These are phyloP conservation scores for Lolium multiflorum DNA, from an alignment of 176 grass and related monocot genomes.

Conservation along the genomic window DNA sequence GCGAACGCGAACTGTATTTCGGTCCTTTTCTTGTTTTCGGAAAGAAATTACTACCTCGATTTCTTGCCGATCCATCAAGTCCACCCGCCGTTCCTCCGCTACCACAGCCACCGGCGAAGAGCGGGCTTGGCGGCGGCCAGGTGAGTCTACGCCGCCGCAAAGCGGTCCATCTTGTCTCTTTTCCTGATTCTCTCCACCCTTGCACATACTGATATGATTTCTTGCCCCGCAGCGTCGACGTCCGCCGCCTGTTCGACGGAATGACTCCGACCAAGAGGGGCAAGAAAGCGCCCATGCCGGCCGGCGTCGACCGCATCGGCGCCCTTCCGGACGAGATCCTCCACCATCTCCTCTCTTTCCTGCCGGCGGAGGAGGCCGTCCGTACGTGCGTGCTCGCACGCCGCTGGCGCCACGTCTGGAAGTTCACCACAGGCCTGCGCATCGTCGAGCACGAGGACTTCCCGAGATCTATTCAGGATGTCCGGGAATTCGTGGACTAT, in stretches of 20 bases:
- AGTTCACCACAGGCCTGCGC: not conserved
- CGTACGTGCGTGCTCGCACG: not conserved
- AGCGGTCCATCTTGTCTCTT: not conserved
- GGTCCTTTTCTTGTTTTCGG: not conserved
- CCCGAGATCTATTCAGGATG: not conserved
- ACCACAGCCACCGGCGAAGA: not conserved
- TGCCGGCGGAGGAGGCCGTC: not conserved
- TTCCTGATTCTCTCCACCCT: not conserved
- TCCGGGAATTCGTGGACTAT: not conserved
- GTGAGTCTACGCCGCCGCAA: not conserved
- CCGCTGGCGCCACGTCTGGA: not conserved
- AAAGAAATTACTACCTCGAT: not conserved
- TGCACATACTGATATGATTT: not conserved
- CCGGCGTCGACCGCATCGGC: not conserved
- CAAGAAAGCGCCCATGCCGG: not conserved
- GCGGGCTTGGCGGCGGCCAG: not conserved
- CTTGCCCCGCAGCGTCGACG: not conserved
- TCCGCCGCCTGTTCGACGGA: not conserved
- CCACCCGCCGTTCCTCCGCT: not conserved
- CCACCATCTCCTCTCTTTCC: not conserved
- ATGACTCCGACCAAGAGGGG: not conserved
- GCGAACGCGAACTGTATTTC: not conserved
- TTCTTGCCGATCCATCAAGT: not conserved
- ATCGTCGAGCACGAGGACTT: not conserved
- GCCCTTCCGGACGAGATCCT: not conserved